Percentiles rank a stretch among this genome's conserved stretches.
phyloP scores from a whole-genome alignment of 2,329 filamentous ascomycete genomes.

The Calycina herbarum region DNA sequence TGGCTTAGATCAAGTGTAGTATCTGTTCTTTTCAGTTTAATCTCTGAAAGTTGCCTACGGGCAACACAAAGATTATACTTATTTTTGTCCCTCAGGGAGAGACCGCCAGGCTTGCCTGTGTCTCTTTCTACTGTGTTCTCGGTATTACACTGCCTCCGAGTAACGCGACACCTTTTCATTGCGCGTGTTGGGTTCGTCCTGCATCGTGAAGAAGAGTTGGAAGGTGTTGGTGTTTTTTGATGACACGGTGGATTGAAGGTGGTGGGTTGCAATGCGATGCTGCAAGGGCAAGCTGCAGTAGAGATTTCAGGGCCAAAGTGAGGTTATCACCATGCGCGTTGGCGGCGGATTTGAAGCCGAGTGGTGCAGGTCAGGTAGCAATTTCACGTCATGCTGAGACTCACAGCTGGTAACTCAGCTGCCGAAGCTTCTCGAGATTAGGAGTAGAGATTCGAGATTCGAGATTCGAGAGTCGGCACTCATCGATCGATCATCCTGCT shows the following conservation, averaged over 20 bases:
- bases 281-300: background rate
- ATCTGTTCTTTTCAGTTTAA: constrained; percentile 95
- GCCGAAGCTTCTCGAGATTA: background rate
- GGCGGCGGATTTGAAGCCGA: background rate
- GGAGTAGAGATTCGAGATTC: too few relatives aligned
- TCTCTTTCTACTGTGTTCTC: constrained; percentile 66
- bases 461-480: background rate
- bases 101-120: constrained; percentile 74
- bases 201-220: constrained; percentile 13
- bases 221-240: background rate
- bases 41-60: constrained; percentile 42
- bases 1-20: constrained; percentile 92
- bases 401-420: too few relatives aligned
- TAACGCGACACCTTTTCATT: constrained; percentile 55
- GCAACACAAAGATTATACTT: constrained; percentile 77
- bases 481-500: background rate
- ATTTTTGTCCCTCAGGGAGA: constrained; percentile 64
- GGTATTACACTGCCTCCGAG: constrained; percentile 74
- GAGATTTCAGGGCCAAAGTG: background rate
- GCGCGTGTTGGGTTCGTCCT: background rate
- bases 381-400: background rate
- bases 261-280: background rate
- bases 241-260: background rate
- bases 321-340: background rate
- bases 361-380: background rate